Evolutionary conservation across 352 stramenopile species (phyloP).

Genomic region (Phytopythium litorale): DNA sequence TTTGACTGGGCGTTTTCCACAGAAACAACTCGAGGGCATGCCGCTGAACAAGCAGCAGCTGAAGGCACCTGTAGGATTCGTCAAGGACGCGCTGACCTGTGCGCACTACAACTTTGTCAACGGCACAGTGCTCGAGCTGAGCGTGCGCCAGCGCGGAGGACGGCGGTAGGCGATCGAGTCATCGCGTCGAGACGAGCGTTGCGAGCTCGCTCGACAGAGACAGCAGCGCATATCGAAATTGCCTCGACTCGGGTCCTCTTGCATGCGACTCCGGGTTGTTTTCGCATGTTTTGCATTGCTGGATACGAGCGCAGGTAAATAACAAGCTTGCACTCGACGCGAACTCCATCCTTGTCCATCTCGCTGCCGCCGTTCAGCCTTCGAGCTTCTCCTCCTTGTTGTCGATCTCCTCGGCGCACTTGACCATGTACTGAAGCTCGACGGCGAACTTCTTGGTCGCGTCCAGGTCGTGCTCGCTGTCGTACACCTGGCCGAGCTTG

Average conservation of each 20-base stretch:
- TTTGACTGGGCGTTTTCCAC: background rate
- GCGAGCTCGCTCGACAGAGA: no score
- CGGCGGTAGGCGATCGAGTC: conserved; percentile 34
- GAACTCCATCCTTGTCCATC: background rate
- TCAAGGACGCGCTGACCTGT: conserved; percentile 86
- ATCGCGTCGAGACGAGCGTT: background rate
- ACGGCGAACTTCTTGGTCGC: conserved; percentile 67
- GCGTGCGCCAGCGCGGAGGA: conserved; percentile 74
- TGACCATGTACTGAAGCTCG: conserved; percentile 86
- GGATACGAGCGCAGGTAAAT: background rate
- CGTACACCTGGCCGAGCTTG: conserved; percentile 73
- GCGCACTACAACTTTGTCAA: conserved; percentile 88
- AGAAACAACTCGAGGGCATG: conserved; percentile 87
- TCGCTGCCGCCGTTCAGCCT: conserved; percentile 9
- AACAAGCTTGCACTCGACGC: background rate
- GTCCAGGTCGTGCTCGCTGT: conserved; percentile 69
- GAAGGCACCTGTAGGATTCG: conserved; percentile 88
- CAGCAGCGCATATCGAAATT: background rate
- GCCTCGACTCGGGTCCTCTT: background rate
- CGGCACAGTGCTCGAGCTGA: conserved; percentile 67
- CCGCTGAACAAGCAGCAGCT: conserved; percentile 96
- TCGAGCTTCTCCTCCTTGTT: conserved; percentile 65
- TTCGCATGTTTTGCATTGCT: background rate
- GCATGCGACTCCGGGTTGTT: background rate
- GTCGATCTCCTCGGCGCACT: conserved; percentile 80